Evolutionary conservation across 176 grass and related monocot genomes (phyloP), one percentile per base, ranked within the genome.

Genomic region (Oryza rufipogon): DNA sequence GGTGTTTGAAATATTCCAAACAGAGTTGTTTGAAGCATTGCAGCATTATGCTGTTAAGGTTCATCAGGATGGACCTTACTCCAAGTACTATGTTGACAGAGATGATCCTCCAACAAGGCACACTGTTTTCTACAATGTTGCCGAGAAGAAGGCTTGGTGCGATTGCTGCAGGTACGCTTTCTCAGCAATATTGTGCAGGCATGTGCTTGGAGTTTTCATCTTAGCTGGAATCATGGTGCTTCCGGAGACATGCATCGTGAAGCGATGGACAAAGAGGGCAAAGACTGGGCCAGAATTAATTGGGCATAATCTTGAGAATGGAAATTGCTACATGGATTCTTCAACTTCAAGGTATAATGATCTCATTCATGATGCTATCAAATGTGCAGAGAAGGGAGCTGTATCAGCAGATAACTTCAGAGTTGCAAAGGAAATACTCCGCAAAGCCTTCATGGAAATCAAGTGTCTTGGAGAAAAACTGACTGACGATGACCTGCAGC

Each of bases 131-230:
- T 93, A 93, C 36, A 90, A 78, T 64, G 46, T 54, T 45, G 77
- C 73, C 12, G 96, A 98, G 79, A 93, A 95, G 78, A 98, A 93
- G 80, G 89, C 87, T 44, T 95, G 91, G 87, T 98, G 96, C 66
- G 89, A 83, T 80, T 98, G 96, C 78, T 93, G 69, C 75, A 91
- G 92, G 67, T 93, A 85, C 77, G 81, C 91, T 51, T 88, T 92
- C 70, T 88, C 85, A 36, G 91, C 89, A 25, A 95, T 98, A 89
- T 70, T 90, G 34, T 98, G 96, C 83, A 92, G 96, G 60, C 96
- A 98, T 88, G 87, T 94, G 10, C 87, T 98, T 38, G 78, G 81
- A 41, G 91, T 95, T 34, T 94, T 95, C 73, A 63, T 90, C 64
- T 73, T 89, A 61, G 89, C 85, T 42, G 89, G 91, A 19, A 23